phyloP scores from a whole-genome alignment of 2,329 filamentous ascomycete species.

The Sarocladium strictum region DNA sequence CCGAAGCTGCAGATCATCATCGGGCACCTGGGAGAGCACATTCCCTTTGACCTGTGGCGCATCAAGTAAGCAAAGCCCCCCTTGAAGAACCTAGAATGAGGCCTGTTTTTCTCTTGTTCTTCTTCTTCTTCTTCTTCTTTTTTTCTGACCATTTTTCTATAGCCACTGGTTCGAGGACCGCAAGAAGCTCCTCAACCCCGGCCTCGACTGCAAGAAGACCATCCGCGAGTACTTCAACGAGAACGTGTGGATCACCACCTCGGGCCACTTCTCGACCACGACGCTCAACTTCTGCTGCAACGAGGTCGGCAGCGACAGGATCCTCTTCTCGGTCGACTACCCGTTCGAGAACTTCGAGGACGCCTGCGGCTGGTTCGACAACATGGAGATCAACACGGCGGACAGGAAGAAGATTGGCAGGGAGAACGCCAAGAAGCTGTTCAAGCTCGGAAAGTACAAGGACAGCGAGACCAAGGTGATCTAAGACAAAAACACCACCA shows the following conservation, averaged over 20 bases:
- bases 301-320: slow-evolving; percentile 42
- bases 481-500: background rate
- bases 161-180: slow-evolving; percentile 49
- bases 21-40: slow-evolving; percentile 42
- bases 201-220: slow-evolving; percentile 40
- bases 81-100: background rate
- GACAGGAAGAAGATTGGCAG: slow-evolving; percentile 34
- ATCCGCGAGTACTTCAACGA: slow-evolving; percentile 46
- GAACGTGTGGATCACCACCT: slow-evolving; percentile 53
- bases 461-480: slow-evolving; percentile 18
- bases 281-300: slow-evolving; percentile 43
- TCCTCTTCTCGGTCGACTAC: slow-evolving; percentile 49
- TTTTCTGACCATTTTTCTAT: too few species aligned
- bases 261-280: slow-evolving; percentile 48
- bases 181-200: slow-evolving; percentile 39
- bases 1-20: slow-evolving; percentile 40
- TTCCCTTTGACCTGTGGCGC: slow-evolving; percentile 43
- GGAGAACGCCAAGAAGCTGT: slow-evolving; percentile 35
- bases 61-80: slow-evolving; percentile 26
- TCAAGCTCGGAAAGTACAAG: slow-evolving; percentile 31
- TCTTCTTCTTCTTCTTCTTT: too few species aligned
- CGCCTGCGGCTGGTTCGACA: slow-evolving; percentile 36
- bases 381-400: slow-evolving; percentile 24
- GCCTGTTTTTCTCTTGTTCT: too few species aligned
- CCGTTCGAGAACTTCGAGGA: slow-evolving; percentile 42